These are phyloP conservation scores for Filobasidium wieringae DNA, from an alignment of 768 basidiomycete genomes.

Conservation along the genomic window DNA sequence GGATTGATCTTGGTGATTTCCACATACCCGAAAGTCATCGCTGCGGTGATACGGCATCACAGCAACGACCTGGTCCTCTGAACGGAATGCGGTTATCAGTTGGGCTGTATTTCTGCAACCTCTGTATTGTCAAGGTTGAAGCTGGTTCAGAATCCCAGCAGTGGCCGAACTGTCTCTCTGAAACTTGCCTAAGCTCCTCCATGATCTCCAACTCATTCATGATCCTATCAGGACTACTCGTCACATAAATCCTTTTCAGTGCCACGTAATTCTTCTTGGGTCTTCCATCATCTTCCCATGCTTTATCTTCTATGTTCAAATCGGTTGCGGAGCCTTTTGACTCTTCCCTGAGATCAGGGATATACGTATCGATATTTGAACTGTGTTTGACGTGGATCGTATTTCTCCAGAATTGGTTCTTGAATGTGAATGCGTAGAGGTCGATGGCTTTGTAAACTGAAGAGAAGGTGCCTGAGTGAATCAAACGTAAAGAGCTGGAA, in stretches of 20 bases:
- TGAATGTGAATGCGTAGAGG: constrained; percentile 48
- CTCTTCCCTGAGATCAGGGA: background rate
- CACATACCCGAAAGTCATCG: constrained; percentile 79
- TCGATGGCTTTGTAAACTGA: constrained; percentile 98
- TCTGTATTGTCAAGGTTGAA: background rate
- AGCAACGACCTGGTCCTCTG: constrained; percentile 81
- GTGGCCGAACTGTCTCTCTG: background rate
- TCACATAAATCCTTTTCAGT: constrained; percentile 92
- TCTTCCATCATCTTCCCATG: background rate
- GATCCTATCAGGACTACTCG: constrained; percentile 83
- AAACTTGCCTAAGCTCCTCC: constrained; percentile 48
- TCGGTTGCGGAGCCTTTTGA: background rate
- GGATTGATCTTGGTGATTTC: background rate
- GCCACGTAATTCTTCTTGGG: constrained; percentile 53
- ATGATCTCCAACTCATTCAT: constrained; percentile 85
- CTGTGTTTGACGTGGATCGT: background rate
- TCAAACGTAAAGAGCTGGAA: background rate
- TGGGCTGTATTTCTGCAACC: constrained; percentile 81
- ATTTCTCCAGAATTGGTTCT: constrained; percentile 48
- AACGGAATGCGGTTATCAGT: constrained; percentile 84
- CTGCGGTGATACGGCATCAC: constrained; percentile 88
- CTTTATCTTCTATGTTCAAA: background rate
- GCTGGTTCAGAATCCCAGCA: background rate
- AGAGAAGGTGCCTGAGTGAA: constrained; percentile 72
- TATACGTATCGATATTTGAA: background rate